Evolutionary conservation across 1,139 yeast genomes (phyloP), one percentile per base, ranked within the genome.

Genomic region (Arxiozyma telluris): DNA sequence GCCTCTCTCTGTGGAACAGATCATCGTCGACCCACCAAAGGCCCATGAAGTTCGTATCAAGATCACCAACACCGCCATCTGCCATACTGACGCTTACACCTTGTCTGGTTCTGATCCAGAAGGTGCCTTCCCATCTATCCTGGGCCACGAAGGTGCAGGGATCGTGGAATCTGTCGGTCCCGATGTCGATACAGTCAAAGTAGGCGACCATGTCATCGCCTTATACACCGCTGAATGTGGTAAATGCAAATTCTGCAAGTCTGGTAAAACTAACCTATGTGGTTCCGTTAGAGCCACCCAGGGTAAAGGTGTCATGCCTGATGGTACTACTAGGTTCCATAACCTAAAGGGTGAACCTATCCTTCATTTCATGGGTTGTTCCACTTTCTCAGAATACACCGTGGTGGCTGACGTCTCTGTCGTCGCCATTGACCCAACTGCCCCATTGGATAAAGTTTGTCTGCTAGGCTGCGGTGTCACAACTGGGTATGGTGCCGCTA

Each of bases 61-160:
- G 74, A 75, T 93, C 57, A 77, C 78, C 53, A 80, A 87, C 75
- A 87, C 97, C 44, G 98, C 98, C 69, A 96, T 93, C 49, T 93
- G 99, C 72, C 98, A 93, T 76, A 93, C 99, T 49, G 99, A 93
- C 70, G 98, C 97, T 47, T 94, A 85, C 77, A 91, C 98, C 15
- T 78, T 93, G 62, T 84, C 95, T 53, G 99, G 98, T 55, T 80
- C 77, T 56, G 98, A 93, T 72, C 96, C 98, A 55, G 98, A 94
- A 75, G 98, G 98, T 64, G 88, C 87, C 23, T 91, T 90, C 81
- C 98, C 98, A 41, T 85, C 80, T 48, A 74, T 93, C 58, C 80
- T 93, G 66, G 98, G 98, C 58, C 98, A 93, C 71, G 98, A 91
- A 73, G 97, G 97, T 73, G 96, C 97, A 46, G 98, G 98, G 68